Evolutionary conservation across 768 basidiomycete genomes (phyloP).

Genomic region (Mycena haematopus): DNA sequence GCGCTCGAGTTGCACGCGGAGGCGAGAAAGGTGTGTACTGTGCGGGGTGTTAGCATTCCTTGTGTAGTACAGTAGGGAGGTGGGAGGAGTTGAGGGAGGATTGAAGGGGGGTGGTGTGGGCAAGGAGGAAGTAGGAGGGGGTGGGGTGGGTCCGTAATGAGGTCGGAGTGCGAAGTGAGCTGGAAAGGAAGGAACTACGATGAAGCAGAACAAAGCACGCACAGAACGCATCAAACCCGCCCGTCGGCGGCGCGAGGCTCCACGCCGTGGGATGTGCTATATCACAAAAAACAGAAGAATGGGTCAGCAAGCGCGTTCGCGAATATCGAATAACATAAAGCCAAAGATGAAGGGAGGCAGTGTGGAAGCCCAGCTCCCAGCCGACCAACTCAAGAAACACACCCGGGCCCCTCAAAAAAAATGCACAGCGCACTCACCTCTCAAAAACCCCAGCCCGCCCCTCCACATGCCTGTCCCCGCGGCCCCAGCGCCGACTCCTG

Average conservation of each 20-base stretch:
- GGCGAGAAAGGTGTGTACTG: conserved; percentile 59
- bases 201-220: not conserved
- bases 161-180: too few relatives aligned
- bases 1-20: conserved; percentile 57
- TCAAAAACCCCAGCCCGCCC: conserved; percentile 73
- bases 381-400: too few relatives aligned
- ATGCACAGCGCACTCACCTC: conserved; percentile 51
- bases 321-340: not conserved
- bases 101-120: not conserved
- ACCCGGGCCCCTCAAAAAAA: not conserved
- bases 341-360: too few relatives aligned
- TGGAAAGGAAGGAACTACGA: too few relatives aligned
- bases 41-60: not conserved
- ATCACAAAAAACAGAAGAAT: not conserved
- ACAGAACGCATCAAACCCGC: not conserved
- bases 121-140: too few relatives aligned
- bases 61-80: not conserved
- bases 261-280: not conserved
- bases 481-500: too few relatives aligned
- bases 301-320: not conserved
- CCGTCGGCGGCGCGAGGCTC: not conserved
- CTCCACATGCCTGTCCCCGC: conserved; percentile 58
- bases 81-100: not conserved
- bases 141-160: too few relatives aligned
- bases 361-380: too few relatives aligned